Evolutionary conservation across 805 yeast genomes (phyloP).

Genomic region (Saccharomycopsis schoenii): DNA sequence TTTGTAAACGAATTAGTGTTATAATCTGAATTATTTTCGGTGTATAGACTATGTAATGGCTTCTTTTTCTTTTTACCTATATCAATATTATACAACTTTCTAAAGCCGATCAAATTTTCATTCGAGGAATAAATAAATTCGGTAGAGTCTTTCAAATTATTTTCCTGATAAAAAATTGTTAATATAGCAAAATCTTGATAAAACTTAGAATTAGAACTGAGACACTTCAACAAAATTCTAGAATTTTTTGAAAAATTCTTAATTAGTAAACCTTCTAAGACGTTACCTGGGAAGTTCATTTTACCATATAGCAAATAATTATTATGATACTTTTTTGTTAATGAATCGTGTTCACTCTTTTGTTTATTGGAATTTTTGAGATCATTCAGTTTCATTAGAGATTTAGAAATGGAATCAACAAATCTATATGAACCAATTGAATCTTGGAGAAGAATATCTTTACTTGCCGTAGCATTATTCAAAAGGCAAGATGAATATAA

Average conservation of each 20-base stretch:
- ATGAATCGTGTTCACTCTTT: conserved; percentile 3
- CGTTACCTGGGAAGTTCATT: conserved; percentile 79
- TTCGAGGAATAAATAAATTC: conserved; percentile 77
- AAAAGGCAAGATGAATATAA: conserved; percentile 59
- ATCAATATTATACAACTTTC: conserved; percentile 61
- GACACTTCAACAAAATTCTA: conserved; percentile 64
- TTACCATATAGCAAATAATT: conserved; percentile 62
- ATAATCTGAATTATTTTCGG: background rate
- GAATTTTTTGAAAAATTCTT: conserved; percentile 48
- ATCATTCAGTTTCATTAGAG: background rate
- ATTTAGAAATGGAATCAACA: conserved; percentile 35
- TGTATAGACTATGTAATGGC: background rate
- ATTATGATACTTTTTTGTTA: background rate
- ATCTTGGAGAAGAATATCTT: conserved; percentile 47
- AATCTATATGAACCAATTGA: conserved; percentile 60
- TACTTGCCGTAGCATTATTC: conserved; percentile 38
- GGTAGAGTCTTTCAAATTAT: conserved; percentile 49
- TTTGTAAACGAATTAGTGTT: background rate
- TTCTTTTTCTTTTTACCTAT: conserved; percentile 14
- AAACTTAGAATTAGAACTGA: conserved; percentile 45
- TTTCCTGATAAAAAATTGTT: conserved; percentile 63
- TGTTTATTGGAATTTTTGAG: background rate
- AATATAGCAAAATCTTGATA: conserved; percentile 44
- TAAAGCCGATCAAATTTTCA: conserved; percentile 72
- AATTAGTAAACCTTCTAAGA: conserved; percentile 79